Evolutionary conservation across 768 basidiomycete species (phyloP).

Genomic region (Lentinus tigrinus): DNA sequence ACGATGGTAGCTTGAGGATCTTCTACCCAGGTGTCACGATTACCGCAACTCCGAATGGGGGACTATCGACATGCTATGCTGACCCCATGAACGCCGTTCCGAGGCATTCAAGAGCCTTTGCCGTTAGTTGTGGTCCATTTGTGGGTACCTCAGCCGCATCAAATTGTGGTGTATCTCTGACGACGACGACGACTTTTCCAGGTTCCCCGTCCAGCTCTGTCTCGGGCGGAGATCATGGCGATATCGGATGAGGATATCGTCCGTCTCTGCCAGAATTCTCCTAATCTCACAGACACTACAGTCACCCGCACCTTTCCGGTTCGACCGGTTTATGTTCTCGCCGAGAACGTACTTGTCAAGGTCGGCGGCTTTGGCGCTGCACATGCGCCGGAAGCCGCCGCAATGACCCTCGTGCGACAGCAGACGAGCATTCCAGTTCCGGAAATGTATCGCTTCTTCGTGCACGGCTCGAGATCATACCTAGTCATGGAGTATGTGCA

Average conservation of each 20-base stretch:
- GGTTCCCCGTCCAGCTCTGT: not conserved
- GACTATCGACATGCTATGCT: not conserved
- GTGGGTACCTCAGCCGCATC: too few species aligned
- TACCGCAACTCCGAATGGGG: not conserved
- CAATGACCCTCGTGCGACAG: not conserved
- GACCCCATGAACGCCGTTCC: not conserved
- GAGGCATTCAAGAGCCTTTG: not conserved
- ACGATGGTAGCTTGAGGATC: too few species aligned
- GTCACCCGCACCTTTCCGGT: not conserved
- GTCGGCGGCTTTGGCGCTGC: not conserved
- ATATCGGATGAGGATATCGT: not conserved
- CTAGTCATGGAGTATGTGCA: conserved; percentile 15
- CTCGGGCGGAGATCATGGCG: not conserved
- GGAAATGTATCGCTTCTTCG: conserved; percentile 19
- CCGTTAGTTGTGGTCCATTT: not conserved
- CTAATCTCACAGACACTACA: not conserved
- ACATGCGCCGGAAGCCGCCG: not conserved
- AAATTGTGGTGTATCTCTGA: not conserved
- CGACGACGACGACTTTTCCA: not conserved
- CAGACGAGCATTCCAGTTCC: conserved; percentile 10
- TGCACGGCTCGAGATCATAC: not conserved
- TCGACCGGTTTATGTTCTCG: conserved; percentile 5
- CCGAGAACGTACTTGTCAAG: conserved; percentile 5
- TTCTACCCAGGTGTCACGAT: not conserved
- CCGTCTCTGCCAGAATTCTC: conserved; percentile 1